phyloP scores from a whole-genome alignment of 768 basidiomycete genomes.

The Pulveroboletus sp. region DNA sequence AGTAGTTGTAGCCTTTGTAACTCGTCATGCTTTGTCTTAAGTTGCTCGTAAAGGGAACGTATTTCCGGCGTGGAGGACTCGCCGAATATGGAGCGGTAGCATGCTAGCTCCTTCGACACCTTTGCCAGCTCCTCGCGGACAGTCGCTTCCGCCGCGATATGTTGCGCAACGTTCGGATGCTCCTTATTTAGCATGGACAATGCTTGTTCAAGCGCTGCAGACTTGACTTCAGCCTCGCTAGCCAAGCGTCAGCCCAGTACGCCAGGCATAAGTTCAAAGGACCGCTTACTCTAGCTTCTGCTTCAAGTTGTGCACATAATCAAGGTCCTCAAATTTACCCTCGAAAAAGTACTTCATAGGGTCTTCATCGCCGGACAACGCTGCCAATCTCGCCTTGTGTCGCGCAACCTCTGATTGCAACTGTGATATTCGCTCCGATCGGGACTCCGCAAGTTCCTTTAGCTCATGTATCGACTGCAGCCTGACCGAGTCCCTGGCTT shows the following conservation, averaged over 20 bases:
- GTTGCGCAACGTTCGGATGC: constrained; percentile 49
- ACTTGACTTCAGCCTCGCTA: constrained; percentile 52
- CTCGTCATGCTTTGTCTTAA: constrained; percentile 67
- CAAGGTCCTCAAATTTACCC: constrained; percentile 46
- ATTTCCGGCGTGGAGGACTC: constrained; percentile 49
- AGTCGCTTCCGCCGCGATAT: constrained; percentile 47
- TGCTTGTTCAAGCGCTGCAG: constrained; percentile 48
- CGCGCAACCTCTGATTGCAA: constrained; percentile 70
- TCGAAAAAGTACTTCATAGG: constrained; percentile 66
- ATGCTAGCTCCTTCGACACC: constrained; percentile 45
- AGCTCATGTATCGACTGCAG: constrained; percentile 57
- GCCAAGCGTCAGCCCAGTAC: constrained; percentile 12
- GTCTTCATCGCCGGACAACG: constrained; percentile 63
- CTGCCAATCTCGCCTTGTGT: constrained; percentile 73
- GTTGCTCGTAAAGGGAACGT: constrained; percentile 44
- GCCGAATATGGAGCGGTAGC: constrained; percentile 64
- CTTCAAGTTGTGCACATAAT: constrained; percentile 52
- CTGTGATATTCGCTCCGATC: constrained; percentile 67
- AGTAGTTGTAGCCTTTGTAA: constrained; percentile 57
- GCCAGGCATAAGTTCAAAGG: not conserved
- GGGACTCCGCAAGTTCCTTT: constrained; percentile 58
- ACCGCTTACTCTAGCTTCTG: constrained; percentile 49
- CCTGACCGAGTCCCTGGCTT: constrained; percentile 57
- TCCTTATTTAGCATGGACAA: constrained; percentile 41
- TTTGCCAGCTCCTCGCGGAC: constrained; percentile 45